Evolutionary conservation across 2,329 filamentous ascomycete genomes (phyloP), one percentile per base, ranked within the genome.

Genomic region (Penicillium sp.): DNA sequence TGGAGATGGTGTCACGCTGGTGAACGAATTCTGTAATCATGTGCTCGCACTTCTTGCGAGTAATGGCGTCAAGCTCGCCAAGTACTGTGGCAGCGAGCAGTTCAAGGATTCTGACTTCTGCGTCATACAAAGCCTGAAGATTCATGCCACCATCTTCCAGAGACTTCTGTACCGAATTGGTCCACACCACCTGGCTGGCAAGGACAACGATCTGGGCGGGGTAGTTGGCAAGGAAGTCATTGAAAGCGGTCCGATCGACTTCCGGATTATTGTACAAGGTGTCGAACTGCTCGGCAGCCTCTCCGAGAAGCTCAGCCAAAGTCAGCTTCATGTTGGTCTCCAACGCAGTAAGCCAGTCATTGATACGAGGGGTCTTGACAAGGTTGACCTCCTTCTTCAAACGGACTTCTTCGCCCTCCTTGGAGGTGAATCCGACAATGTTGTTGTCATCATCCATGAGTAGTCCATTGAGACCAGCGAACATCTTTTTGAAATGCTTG

Each of bases 401-500:
- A 52, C 79, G 79, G 40, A 98, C 89, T 52, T 84, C 79, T 69
- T 99, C 93, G 42, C 86, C 90, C 70, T 99, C 94, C 65, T 95
- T 96, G 0, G 93, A 98, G 2, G 86, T 93, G 61, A 97, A 91
- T 6, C 89, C 91, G 22, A 86, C 85, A 54, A 99, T 97, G 52
- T 88, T 82, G 22, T 84, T 82, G 59, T 96, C 87, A 44, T 97
- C 89, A 56, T 95, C 89, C 76, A 96, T 91, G 34, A 90, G 76
- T 28, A 98, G 79, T 3, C 93, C 93, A 4, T 86, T 91, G 39
- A 98, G 77, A 52, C 93, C 93, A 54, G 94, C 93, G 75, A 99
- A 99, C 93, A 99, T 99, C 77, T 99, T 99, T 69, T 95, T 91
- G 76, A 99, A 89, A 74, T 99, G 94, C 69, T 98, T 98, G 32